These are phyloP conservation scores for Plantago major DNA, from an alignment of 257 asterid species.

Conservation along the genomic window DNA sequence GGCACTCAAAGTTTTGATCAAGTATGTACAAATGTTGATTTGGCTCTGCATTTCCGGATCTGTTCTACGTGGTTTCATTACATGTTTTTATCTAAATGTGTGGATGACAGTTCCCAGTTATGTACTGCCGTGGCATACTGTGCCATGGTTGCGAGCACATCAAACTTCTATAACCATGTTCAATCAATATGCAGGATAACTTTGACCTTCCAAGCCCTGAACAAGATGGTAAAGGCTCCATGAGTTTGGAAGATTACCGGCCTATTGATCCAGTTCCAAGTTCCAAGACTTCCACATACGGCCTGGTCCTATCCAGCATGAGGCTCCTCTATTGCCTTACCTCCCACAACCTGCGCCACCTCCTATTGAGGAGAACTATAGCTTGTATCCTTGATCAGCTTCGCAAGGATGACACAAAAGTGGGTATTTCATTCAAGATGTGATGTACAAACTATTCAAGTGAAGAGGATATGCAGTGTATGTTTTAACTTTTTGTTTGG, in stretches of 20 bases:
- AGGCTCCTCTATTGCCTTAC: conserved; percentile 77
- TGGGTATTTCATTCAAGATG: no score
- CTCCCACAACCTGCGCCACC: conserved; percentile 78
- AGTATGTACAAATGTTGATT: no score
- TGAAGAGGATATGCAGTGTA: conserved; percentile 9
- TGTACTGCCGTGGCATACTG: no score
- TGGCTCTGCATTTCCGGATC: no score
- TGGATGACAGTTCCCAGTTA: no score
- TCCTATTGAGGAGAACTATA: conserved; percentile 31
- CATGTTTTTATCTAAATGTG: no score
- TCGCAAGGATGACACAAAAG: not conserved
- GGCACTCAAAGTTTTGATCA: no score
- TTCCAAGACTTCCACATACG: conserved; percentile 55
- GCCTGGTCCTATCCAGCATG: conserved; percentile 79
- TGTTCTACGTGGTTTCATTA: no score
- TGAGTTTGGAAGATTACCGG: conserved; percentile 59
- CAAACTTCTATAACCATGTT: not conserved
- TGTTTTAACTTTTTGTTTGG: not conserved
- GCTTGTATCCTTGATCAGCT: conserved; percentile 15
- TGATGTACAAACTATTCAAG: not conserved
- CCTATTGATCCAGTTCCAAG: conserved; percentile 78
- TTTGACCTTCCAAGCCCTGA: not conserved
- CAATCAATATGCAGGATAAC: conserved; percentile 29
- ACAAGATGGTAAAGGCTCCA: conserved; percentile 6
- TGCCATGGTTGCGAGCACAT: no score